Percentiles rank a stretch among this genome's conserved stretches.
phyloP scores from a whole-genome alignment of 192 early-diverging fungal species.

The Umbelopsis ramanniana region DNA sequence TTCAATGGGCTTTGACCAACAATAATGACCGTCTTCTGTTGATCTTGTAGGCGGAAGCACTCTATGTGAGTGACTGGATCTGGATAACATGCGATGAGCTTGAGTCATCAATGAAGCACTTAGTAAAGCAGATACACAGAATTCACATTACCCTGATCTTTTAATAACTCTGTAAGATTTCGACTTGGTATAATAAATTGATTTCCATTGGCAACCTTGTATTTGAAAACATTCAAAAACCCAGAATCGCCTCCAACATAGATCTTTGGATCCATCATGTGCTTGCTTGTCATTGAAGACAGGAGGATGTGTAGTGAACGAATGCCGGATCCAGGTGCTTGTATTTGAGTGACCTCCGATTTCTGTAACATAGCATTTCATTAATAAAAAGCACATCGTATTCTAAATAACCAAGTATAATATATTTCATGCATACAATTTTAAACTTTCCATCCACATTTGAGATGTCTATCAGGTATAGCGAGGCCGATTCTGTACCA shows the following conservation, averaged over 20 bases:
- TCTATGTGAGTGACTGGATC: slow-evolving; percentile 14
- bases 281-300: neutral
- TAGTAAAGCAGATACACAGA: too few relatives aligned
- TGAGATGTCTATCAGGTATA: slow-evolving; percentile 4
- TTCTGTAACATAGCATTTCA: neutral
- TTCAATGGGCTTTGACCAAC: neutral
- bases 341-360: slow-evolving; percentile 4
- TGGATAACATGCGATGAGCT: neutral
- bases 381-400: neutral
- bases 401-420: neutral
- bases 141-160: neutral
- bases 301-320: neutral
- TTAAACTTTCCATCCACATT: neutral
- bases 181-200: slow-evolving; percentile 6
- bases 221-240: neutral
- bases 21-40: slow-evolving; percentile 10
- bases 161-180: neutral
- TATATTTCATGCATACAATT: neutral
- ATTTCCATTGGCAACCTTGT: neutral
- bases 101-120: too few relatives aligned
- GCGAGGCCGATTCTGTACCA: neutral
- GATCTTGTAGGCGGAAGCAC: slow-evolving; percentile 10
- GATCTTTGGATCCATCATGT: slow-evolving; percentile 10
- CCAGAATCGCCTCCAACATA: slow-evolving; percentile 7
- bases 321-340: neutral